Evolutionary conservation across 129 eudicot genomes (phyloP).

Genomic region (Chrysanthemum makinoi): DNA sequence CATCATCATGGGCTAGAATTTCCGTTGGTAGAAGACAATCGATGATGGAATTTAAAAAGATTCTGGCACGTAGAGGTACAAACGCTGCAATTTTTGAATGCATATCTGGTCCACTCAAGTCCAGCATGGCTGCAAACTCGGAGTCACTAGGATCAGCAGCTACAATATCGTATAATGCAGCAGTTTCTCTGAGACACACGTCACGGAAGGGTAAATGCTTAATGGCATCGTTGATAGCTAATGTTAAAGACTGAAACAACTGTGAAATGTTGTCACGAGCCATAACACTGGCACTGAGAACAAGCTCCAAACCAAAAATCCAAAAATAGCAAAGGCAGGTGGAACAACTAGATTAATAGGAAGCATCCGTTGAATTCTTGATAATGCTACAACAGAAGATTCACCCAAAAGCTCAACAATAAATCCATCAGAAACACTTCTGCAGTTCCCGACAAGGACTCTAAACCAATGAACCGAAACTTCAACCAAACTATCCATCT

Average conservation of each 20-base stretch:
- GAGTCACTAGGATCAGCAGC: constrained; percentile 73
- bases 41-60: constrained; percentile 69
- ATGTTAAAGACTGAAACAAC: constrained; percentile 53
- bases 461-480: constrained; percentile 92
- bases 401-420: constrained; percentile 86
- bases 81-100: constrained; percentile 62
- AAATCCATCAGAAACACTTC: constrained; percentile 81
- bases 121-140: constrained; percentile 74
- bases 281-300: constrained; percentile 41
- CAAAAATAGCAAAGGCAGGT: constrained; percentile 86
- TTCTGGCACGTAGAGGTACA: constrained; percentile 81
- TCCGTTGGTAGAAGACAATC: constrained; percentile 71
- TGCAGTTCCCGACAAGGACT: constrained; percentile 88
- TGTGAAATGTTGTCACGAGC: constrained; percentile 66
- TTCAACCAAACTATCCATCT: constrained; percentile 68
- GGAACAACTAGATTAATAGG: constrained; percentile 71
- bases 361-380: constrained; percentile 87
- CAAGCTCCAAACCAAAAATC: constrained; percentile 80
- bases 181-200: constrained; percentile 73
- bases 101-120: constrained; percentile 55
- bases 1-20: constrained; percentile 44
- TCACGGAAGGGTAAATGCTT: constrained; percentile 96
- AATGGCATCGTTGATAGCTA: constrained; percentile 66
- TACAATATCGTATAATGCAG: constrained; percentile 63
- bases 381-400: constrained; percentile 68